phyloP scores from a whole-genome alignment of 2,329 filamentous ascomycete genomes.

The Calonectria fujianensis region DNA sequence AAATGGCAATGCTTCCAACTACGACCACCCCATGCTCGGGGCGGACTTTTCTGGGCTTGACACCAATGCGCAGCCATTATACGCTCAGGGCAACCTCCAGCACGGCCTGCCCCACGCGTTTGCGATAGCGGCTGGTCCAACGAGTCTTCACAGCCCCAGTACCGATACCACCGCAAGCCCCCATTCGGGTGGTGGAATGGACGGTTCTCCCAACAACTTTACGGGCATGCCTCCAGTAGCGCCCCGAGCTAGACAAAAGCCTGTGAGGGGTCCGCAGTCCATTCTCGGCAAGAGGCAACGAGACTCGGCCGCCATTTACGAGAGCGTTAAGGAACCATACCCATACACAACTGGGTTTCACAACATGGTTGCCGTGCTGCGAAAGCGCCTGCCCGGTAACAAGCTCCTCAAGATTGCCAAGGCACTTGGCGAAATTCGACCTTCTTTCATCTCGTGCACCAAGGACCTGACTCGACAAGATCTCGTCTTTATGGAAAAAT shows the following conservation, averaged over 20 bases:
- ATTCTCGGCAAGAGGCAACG: conserved; percentile 76
- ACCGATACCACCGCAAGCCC: conserved; percentile 79
- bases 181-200: conserved; percentile 72
- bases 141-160: conserved; percentile 77
- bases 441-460: conserved; percentile 94
- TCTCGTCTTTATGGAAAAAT: conserved; percentile 98
- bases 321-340: conserved; percentile 92
- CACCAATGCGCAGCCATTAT: conserved; percentile 66
- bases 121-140: conserved; percentile 78
- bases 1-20: conserved; percentile 70
- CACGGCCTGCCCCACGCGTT: conserved; percentile 79
- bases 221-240: conserved; percentile 51
- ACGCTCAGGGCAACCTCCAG: conserved; percentile 75
- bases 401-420: conserved; percentile 90
- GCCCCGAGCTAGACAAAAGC: conserved; percentile 65
- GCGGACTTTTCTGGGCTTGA: conserved; percentile 74
- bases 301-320: conserved; percentile 91
- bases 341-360: conserved; percentile 94
- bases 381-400: conserved; percentile 84
- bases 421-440: conserved; percentile 90
- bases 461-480: conserved; percentile 92
- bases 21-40: conserved; percentile 69
- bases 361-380: conserved; percentile 86
- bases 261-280: conserved; percentile 66
- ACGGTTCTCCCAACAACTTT: conserved; percentile 69